Evolutionary conservation across 2,329 filamentous ascomycete species (phyloP).

Genomic region (Trichoderma semiorbis): DNA sequence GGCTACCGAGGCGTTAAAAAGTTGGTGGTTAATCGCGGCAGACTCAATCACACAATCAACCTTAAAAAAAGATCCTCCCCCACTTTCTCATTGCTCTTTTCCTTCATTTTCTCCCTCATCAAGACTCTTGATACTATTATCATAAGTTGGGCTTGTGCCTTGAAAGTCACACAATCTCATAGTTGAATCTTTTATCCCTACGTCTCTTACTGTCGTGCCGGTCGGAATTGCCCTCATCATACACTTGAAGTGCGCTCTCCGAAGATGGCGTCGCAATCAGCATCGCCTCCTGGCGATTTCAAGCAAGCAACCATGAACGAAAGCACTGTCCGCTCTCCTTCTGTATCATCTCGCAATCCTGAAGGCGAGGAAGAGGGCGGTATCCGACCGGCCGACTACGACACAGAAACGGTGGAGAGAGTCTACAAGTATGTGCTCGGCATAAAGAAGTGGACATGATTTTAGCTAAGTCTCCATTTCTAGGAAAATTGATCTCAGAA

Average conservation of each 20-base stretch:
- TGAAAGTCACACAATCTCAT: not conserved
- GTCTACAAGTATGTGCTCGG: constrained; percentile 44
- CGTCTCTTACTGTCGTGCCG: constrained; percentile 7
- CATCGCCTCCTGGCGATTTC: constrained; percentile 9
- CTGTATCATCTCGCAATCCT: not conserved
- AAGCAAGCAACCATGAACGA: constrained; percentile 4
- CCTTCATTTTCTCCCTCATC: not conserved
- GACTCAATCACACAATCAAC: not conserved
- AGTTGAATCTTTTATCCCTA: not conserved
- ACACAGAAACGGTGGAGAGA: constrained; percentile 49
- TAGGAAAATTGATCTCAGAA: constrained; percentile 55
- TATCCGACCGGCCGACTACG: constrained; percentile 41
- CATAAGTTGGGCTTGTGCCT: not conserved
- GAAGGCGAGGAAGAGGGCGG: constrained; percentile 29
- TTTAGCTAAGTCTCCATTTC: not conserved
- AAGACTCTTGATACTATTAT: not conserved
- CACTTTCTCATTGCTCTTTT: not conserved
- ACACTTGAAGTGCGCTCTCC: not conserved
- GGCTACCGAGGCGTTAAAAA: not conserved
- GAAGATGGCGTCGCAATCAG: constrained; percentile 9
- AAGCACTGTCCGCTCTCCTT: not conserved
- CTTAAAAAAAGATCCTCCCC: constrained; percentile 1
- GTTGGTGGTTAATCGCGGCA: constrained; percentile 11
- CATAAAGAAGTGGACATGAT: not conserved
- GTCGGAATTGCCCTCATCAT: constrained; percentile 13